These are phyloP conservation scores for Elongisporangium undulatum DNA, from an alignment of 352 stramenopile genomes.

Conservation along the genomic window DNA sequence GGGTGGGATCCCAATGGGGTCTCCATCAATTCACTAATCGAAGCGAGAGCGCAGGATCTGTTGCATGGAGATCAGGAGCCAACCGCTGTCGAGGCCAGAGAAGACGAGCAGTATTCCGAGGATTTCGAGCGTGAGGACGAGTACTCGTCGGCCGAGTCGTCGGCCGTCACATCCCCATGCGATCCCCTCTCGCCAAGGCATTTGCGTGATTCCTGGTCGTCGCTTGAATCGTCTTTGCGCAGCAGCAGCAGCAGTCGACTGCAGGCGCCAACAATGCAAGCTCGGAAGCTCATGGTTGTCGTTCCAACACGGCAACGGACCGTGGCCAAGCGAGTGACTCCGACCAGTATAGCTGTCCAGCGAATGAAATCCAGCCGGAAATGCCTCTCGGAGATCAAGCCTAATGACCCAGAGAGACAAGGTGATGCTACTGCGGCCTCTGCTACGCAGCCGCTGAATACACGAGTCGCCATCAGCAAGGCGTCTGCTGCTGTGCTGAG, in stretches of 20 bases:
- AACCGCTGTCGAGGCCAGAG: background rate
- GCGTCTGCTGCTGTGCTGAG: constrained; percentile 36
- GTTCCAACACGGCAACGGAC: background rate
- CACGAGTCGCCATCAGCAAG: constrained; percentile 9
- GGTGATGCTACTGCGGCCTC: background rate
- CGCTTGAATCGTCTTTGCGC: background rate
- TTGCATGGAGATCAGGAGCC: background rate
- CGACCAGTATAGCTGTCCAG: background rate
- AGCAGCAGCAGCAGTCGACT: background rate
- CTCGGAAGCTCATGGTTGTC: background rate
- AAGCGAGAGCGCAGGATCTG: background rate
- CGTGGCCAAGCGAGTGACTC: background rate
- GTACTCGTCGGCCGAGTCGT: background rate
- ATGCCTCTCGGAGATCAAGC: background rate
- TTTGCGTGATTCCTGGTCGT: background rate
- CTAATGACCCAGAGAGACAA: background rate
- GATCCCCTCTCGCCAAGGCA: background rate
- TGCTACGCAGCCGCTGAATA: background rate
- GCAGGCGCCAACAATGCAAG: background rate
- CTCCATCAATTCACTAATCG: no score
- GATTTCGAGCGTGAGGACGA: background rate
- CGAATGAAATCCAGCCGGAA: background rate
- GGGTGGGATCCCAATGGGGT: background rate
- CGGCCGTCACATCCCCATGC: background rate
- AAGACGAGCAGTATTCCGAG: background rate